Conservation (phyloP, 1,139 yeast genomes). For the Candida pseudoviswanathii region DNA sequence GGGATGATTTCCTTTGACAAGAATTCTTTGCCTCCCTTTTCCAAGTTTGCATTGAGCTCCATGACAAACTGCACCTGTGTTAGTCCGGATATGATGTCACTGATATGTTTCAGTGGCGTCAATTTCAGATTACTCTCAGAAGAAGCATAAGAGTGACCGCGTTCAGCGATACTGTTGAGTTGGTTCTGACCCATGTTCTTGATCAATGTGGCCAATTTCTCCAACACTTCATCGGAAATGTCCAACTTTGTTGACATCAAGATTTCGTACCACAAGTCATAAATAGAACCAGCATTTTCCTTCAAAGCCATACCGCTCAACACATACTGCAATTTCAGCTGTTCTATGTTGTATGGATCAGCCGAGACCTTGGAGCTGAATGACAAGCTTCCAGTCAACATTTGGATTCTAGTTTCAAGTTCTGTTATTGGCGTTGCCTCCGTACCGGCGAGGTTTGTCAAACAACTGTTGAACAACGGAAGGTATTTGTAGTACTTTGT, state of each 20-base stretch:
- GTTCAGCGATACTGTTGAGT: conserved; percentile 75
- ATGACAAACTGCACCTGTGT: conserved; percentile 73
- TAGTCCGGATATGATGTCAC: conserved; percentile 70
- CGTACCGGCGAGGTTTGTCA: conserved; percentile 85
- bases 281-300: conserved; percentile 60
- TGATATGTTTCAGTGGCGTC: conserved; percentile 59
- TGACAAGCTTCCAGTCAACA: conserved; percentile 81
- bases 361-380: conserved; percentile 60
- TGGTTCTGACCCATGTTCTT: conserved; percentile 79
- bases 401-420: conserved; percentile 81
- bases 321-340: conserved; percentile 49
- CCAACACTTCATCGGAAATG: conserved; percentile 49
- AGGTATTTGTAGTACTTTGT: conserved; percentile 63
- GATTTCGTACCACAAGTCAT: conserved; percentile 68
- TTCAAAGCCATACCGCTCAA: conserved; percentile 74
- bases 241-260: conserved; percentile 68
- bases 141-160: conserved; percentile 86
- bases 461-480: conserved; percentile 76
- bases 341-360: conserved; percentile 51
- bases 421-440: conserved; percentile 66
- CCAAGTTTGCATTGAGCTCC: conserved; percentile 55
- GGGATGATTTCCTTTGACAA: conserved; percentile 61
- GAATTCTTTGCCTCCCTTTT: conserved; percentile 51
- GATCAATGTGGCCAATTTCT: conserved; percentile 72
- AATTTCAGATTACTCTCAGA: conserved; percentile 67